Conservation (phyloP, 306 rosid genomes). For the Cucurbita ficifolia region DNA sequence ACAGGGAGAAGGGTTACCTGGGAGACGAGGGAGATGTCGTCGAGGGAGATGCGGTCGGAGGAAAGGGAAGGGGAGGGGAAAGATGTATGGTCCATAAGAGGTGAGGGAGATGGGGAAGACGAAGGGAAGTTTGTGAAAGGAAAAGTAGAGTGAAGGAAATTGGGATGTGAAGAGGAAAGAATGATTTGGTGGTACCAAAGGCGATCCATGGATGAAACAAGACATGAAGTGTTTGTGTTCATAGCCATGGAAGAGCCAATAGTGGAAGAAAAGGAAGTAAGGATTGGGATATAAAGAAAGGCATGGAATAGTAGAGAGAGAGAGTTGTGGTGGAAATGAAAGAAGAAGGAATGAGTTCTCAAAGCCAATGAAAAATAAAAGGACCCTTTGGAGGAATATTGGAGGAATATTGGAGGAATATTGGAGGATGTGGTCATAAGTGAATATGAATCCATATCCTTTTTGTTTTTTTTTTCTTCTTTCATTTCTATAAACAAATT, state of each 20-base stretch:
- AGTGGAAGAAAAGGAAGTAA: not conserved
- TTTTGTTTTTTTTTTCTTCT: not conserved
- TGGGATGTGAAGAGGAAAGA: constrained; percentile 49
- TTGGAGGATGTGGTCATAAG: constrained; percentile 11
- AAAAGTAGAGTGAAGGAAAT: not conserved
- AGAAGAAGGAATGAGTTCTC: not conserved
- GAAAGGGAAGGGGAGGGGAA: not conserved
- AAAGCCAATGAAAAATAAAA: not conserved
- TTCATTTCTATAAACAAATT: not conserved
- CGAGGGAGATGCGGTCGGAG: not conserved
- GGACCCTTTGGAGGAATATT: constrained; percentile 15
- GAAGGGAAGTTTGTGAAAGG: constrained; percentile 15
- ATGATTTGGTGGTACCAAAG: constrained; percentile 69
- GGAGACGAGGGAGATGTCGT: not conserved
- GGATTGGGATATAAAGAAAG: constrained; percentile 18
- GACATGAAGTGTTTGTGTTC: constrained; percentile 9
- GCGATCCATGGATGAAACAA: constrained; percentile 49
- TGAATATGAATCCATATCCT: not conserved
- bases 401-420: constrained; percentile 20
- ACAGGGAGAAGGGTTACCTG: not conserved
- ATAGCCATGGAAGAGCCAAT: constrained; percentile 28
- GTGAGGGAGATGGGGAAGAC: constrained; percentile 24
- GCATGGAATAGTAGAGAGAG: constrained; percentile 14
- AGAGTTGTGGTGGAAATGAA: not conserved
- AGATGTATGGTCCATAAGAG: not conserved